Evolutionary conservation across 2,329 filamentous ascomycete species (phyloP).

Genomic region (Mycosphaerella sp.): DNA sequence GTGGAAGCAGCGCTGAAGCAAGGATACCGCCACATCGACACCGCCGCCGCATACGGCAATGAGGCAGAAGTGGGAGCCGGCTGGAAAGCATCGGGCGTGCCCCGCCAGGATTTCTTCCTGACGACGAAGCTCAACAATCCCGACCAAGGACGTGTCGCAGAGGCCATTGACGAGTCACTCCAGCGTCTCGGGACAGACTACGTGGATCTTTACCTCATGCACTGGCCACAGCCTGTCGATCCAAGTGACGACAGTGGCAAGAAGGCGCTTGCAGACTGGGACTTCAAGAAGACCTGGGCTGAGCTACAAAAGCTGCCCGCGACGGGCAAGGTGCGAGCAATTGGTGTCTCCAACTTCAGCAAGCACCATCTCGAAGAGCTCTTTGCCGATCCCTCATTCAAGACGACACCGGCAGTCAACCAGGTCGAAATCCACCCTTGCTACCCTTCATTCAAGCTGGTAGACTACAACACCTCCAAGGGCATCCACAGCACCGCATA

Average conservation of each 20-base stretch:
- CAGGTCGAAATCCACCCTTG: conserved; percentile 77
- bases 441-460: conserved; percentile 72
- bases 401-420: conserved; percentile 64
- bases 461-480: conserved; percentile 65
- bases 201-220: conserved; percentile 64
- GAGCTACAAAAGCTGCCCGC: conserved; percentile 46
- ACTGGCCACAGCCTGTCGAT: conserved; percentile 63
- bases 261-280: conserved; percentile 70
- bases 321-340: conserved; percentile 68
- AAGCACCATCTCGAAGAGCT: conserved; percentile 71
- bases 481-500: conserved; percentile 70
- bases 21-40: conserved; percentile 60
- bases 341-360: conserved; percentile 74
- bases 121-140: conserved; percentile 81
- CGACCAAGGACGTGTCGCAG: conserved; percentile 63
- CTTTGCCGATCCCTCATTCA: conserved; percentile 57
- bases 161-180: conserved; percentile 55
- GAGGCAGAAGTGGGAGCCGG: conserved; percentile 66
- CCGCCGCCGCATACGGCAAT: conserved; percentile 71
- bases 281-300: conserved; percentile 70
- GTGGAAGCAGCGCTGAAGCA: conserved; percentile 58
- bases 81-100: conserved; percentile 60
- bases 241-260: conserved; percentile 49
- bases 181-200: conserved; percentile 58
- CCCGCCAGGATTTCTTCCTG: conserved; percentile 63